A percentile compares a stretch with the other conserved stretches of the same genome.
Conservation (phyloP, 106 monocot genomes). For the Vanilla planifolia region DNA sequence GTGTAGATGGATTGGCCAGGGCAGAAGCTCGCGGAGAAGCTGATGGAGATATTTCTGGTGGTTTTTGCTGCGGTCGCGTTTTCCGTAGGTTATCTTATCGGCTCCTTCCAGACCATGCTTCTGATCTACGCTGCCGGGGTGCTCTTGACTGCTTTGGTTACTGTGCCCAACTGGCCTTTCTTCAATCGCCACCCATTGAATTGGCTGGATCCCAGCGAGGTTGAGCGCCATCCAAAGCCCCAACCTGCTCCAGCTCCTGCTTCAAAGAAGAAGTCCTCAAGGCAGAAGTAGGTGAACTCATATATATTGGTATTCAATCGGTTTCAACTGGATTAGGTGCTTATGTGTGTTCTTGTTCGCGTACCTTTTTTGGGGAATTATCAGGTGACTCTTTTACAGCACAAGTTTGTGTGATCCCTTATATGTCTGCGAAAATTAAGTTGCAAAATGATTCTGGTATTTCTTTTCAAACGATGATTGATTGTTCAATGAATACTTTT, state of each 20-base stretch:
- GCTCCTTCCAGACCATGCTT: constrained; percentile 73
- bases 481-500: no score
- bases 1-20: constrained; percentile 97
- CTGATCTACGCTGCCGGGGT: constrained; percentile 77
- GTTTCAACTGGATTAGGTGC: not conserved
- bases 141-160: constrained; percentile 68
- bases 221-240: constrained; percentile 66
- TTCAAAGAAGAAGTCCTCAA: constrained; percentile 55
- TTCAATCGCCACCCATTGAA: constrained; percentile 72
- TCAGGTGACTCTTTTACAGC: no score
- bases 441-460: no score
- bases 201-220: constrained; percentile 77
- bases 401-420: no score
- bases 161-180: constrained; percentile 83
- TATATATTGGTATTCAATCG: not conserved
- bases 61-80: constrained; percentile 54
- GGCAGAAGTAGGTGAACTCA: constrained; percentile 43
- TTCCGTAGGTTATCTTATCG: constrained; percentile 45
- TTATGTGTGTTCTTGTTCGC: no score
- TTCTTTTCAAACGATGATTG: no score
- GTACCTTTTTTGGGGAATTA: no score
- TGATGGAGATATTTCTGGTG: constrained; percentile 85
- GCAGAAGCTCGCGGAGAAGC: constrained; percentile 68
- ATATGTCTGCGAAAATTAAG: no score
- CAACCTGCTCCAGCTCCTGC: constrained; percentile 14